Conservation (phyloP, 1,284 basidiomycete genomes). For the Naganishia sp. region DNA sequence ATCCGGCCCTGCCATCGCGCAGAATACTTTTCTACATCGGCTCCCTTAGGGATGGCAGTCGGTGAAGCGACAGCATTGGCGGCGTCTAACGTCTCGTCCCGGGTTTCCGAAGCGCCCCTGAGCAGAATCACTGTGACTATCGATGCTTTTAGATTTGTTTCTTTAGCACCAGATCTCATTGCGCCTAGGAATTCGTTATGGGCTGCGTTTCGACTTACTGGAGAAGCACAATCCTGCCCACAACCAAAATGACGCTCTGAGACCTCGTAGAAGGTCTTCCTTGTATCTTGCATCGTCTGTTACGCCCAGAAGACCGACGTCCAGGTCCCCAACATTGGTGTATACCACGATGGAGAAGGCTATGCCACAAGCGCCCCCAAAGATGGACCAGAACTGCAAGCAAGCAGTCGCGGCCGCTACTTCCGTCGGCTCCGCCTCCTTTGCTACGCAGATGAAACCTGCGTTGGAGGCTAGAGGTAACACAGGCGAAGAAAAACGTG, state of each 20-base stretch:
- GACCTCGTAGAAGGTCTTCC: background rate
- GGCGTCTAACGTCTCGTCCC: too few relatives aligned
- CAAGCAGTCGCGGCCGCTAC: background rate
- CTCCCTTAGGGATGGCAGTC: too few relatives aligned
- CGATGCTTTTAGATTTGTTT: background rate
- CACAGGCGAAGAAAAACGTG: background rate
- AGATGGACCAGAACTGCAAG: constrained; percentile 12
- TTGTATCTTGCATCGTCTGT: background rate
- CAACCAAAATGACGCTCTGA: constrained; percentile 12
- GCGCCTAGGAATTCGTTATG: background rate
- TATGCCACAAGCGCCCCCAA: background rate
- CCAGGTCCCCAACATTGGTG: constrained; percentile 2
- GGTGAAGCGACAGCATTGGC: too few relatives aligned
- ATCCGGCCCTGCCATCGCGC: too few relatives aligned
- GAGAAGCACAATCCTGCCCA: constrained; percentile 22
- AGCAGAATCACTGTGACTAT: too few relatives aligned
- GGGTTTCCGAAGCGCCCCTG: too few relatives aligned
- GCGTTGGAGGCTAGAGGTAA: background rate
- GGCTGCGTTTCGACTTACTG: background rate
- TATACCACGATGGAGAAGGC: constrained; percentile 7
- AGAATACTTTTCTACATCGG: too few relatives aligned
- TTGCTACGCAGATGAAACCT: constrained; percentile 1
- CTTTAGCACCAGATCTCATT: too few relatives aligned
- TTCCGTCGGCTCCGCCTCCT: background rate
- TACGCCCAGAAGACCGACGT: background rate